Conservation (phyloP, 306 rosid genomes). For the Malus orientalis region DNA sequence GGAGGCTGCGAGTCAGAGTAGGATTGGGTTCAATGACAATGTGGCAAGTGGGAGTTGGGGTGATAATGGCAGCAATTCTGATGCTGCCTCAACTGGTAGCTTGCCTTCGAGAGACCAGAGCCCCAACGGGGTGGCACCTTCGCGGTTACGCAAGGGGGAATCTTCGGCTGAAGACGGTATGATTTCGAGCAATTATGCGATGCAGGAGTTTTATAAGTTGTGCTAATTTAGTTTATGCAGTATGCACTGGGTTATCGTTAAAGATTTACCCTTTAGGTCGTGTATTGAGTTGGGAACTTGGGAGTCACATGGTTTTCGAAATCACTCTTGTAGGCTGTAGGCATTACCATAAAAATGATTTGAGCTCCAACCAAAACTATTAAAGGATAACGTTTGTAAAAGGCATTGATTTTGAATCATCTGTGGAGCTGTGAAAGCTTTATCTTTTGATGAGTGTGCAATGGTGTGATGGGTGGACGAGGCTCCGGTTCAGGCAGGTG, state of each 20-base stretch:
- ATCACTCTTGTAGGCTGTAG: neutral
- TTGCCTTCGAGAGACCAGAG: constrained; percentile 55
- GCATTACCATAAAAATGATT: neutral
- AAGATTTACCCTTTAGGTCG: neutral
- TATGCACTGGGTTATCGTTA: neutral
- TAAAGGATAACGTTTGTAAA: neutral
- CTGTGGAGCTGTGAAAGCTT: neutral
- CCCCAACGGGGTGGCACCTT: constrained; percentile 45
- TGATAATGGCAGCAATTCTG: constrained; percentile 53
- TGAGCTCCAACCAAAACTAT: neutral
- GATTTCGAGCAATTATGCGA: neutral
- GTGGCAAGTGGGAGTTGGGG: constrained; percentile 27
- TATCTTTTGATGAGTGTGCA: neutral
- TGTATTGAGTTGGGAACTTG: neutral
- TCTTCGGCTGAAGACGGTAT: constrained; percentile 67
- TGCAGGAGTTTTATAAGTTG: neutral
- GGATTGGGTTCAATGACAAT: constrained; percentile 46
- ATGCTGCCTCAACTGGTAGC: constrained; percentile 49
- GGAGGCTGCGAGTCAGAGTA: constrained; percentile 31
- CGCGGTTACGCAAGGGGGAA: constrained; percentile 61
- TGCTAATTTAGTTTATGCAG: neutral
- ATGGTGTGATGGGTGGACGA: neutral
- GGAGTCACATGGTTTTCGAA: neutral
- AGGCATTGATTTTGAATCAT: neutral
- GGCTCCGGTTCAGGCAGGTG: neutral